Evolutionary conservation across 208 protist genomes (phyloP).

Genomic region (Trichomonas vaginalis): DNA sequence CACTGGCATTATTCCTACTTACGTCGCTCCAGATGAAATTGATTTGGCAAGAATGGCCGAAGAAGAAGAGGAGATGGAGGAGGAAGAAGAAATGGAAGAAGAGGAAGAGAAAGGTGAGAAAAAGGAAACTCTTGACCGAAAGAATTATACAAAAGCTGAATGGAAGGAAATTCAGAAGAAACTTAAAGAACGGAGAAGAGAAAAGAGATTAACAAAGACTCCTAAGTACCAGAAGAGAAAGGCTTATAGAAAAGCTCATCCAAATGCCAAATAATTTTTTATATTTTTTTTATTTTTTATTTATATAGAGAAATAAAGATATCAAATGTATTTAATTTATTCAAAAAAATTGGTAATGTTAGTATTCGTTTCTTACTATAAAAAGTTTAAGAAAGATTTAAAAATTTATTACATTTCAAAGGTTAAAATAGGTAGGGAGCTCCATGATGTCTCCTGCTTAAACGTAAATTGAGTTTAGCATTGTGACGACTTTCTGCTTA

Average conservation of each 20-base stretch:
- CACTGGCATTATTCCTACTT: neutral
- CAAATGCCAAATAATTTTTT: neutral
- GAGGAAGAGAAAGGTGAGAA: neutral
- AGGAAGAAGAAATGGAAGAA: neutral
- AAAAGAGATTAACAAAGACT: neutral
- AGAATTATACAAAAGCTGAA: neutral
- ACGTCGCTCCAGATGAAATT: neutral
- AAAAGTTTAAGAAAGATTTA: too few species aligned
- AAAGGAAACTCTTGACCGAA: neutral
- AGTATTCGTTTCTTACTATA: too few species aligned
- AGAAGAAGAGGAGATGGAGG: neutral
- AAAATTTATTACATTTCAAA: too few species aligned
- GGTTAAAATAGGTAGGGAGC: too few species aligned
- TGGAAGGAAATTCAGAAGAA: slow-evolving; percentile 7
- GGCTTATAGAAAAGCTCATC: neutral
- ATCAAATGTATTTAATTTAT: too few species aligned
- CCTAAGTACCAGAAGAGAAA: neutral
- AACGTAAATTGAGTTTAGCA: neutral
- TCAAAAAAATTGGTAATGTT: too few species aligned
- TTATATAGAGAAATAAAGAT: too few species aligned
- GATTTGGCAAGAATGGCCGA: neutral
- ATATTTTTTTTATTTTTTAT: neutral
- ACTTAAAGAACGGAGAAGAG: neutral
- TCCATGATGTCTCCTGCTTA: too few species aligned
- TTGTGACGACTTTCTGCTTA: neutral